These are phyloP conservation scores for Crataegus laevigata DNA, from an alignment of 306 rosid species.

Conservation along the genomic window DNA sequence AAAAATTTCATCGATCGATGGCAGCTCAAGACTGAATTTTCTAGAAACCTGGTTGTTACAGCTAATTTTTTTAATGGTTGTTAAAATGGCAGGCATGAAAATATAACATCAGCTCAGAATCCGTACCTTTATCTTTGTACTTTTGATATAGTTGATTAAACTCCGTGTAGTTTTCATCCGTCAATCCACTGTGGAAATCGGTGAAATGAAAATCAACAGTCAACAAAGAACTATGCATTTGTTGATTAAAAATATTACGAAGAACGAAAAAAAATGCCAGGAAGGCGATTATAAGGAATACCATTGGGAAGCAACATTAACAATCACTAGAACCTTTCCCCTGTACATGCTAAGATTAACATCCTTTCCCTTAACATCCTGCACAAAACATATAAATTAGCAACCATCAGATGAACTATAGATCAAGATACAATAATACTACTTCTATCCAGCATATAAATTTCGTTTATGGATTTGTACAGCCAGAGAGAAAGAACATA, in stretches of 20 bases:
- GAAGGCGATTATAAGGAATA: not conserved
- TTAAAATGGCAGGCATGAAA: not conserved
- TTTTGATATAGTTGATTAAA: slow-evolving; percentile 63
- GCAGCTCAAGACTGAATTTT: not conserved
- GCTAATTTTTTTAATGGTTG: not conserved
- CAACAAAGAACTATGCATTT: not conserved
- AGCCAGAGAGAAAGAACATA: not conserved
- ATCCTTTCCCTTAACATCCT: slow-evolving; percentile 67
- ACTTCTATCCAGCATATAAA: not conserved
- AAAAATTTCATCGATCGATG: not conserved
- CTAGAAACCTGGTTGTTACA: not conserved
- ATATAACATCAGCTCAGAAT: not conserved
- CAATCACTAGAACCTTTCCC: slow-evolving; percentile 64
- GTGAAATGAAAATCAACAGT: slow-evolving; percentile 9
- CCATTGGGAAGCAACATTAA: slow-evolving; percentile 97
- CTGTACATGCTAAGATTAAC: slow-evolving; percentile 48
- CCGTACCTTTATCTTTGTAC: slow-evolving; percentile 64
- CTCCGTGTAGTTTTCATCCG: slow-evolving; percentile 74
- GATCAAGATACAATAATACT: not conserved
- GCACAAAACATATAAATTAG: not conserved
- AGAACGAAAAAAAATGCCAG: not conserved
- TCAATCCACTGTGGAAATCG: slow-evolving; percentile 56
- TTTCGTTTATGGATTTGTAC: too few species aligned
- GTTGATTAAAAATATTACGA: too few species aligned
- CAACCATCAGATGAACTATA: not conserved